Percentiles rank a stretch among this genome's conserved stretches.
Evolutionary conservation across 1,284 basidiomycete genomes (phyloP).

Genomic region (Polyporus tsugae): DNA sequence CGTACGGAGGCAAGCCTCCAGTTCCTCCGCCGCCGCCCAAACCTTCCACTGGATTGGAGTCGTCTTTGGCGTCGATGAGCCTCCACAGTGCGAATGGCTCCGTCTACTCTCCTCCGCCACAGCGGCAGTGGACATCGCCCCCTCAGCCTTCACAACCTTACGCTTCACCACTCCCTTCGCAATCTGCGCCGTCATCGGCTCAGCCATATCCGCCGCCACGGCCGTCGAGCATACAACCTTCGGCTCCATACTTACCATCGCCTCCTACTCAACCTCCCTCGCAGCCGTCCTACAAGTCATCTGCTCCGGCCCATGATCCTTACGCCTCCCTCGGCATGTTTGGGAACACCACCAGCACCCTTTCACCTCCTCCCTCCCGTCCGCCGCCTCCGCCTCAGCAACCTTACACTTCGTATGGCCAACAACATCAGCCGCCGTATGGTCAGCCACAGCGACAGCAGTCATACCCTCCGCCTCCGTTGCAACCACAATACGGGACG

Average conservation of each 20-base stretch:
- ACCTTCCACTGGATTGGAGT: constrained; percentile 48
- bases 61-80: constrained; percentile 64
- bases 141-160: constrained; percentile 38
- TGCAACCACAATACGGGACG: constrained; percentile 38
- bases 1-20: constrained; percentile 60
- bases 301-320: constrained; percentile 52
- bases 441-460: constrained; percentile 39
- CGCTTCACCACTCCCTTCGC: constrained; percentile 36
- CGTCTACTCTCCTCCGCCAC: constrained; percentile 48
- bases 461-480: constrained; percentile 44
- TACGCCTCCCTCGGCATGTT: constrained; percentile 62
- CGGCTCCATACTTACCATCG: constrained; percentile 45
- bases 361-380: constrained; percentile 39
- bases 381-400: constrained; percentile 44
- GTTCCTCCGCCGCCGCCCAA: constrained; percentile 54
- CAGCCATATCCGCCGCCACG: constrained; percentile 36
- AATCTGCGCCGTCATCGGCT: constrained; percentile 38
- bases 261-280: constrained; percentile 43
- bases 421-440: constrained; percentile 34
- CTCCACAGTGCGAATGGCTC: constrained; percentile 42
- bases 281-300: constrained; percentile 43
- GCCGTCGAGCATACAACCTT: constrained; percentile 25
- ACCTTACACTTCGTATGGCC: constrained; percentile 10
- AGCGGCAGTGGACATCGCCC: constrained; percentile 39
- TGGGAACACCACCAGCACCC: constrained; percentile 31